Evolutionary conservation across 129 eudicot species (phyloP).

Genomic region (Chrysanthemum makinoi): DNA sequence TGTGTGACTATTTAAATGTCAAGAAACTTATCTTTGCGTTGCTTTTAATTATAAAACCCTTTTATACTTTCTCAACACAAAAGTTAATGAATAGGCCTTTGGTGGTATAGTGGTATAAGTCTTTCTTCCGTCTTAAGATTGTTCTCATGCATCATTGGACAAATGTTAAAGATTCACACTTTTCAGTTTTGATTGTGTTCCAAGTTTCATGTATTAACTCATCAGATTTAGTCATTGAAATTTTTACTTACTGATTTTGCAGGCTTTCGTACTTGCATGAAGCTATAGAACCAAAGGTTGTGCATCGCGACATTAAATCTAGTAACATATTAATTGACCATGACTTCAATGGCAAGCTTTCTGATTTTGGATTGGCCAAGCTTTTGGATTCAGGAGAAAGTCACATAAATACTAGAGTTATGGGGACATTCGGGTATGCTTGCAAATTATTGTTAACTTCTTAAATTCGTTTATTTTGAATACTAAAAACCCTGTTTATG

Average conservation of each 20-base stretch:
- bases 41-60: too few relatives aligned
- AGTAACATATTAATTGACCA: slow-evolving; percentile 86
- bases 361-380: slow-evolving; percentile 97
- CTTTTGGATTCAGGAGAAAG: slow-evolving; percentile 94
- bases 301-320: slow-evolving; percentile 96
- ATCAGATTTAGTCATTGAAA: not conserved
- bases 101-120: too few relatives aligned
- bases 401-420: slow-evolving; percentile 89
- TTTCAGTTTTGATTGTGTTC: not conserved
- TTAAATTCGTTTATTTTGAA: not conserved
- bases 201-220: not conserved
- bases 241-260: slow-evolving; percentile 28
- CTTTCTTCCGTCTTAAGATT: not conserved
- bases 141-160: not conserved
- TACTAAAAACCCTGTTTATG: not conserved
- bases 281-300: slow-evolving; percentile 95
- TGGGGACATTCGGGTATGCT: slow-evolving; percentile 97
- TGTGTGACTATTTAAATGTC: too few relatives aligned
- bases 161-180: not conserved
- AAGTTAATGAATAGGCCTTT: too few relatives aligned
- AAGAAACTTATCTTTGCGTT: too few relatives aligned
- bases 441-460: not conserved
- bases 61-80: too few relatives aligned
- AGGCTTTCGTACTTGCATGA: slow-evolving; percentile 97
- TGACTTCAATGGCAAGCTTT: slow-evolving; percentile 85